A percentile compares a stretch with the other conserved stretches of the same genome.
Conservation (phyloP, 23 red algal genomes). For the Gracilariopsis chorda region DNA sequence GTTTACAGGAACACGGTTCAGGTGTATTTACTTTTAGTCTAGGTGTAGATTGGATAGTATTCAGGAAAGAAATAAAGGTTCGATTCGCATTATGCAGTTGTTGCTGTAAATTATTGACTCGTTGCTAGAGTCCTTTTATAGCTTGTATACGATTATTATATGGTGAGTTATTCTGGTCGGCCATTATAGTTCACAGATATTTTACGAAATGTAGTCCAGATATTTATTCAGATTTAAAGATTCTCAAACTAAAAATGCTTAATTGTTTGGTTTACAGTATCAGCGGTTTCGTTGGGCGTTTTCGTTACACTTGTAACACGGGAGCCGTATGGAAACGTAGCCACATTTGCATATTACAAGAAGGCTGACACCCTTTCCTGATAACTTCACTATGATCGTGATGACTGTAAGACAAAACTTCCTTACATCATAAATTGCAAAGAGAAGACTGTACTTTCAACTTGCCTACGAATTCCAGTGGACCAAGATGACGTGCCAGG, state of each 20-base stretch:
- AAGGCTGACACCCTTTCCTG: neutral
- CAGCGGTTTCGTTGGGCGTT: neutral
- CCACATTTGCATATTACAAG: neutral
- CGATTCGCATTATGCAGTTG: neutral
- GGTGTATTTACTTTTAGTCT: neutral
- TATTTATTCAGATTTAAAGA: too few species aligned
- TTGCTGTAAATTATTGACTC: neutral
- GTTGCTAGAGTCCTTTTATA: neutral
- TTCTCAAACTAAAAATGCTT: neutral
- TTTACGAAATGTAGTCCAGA: too few species aligned
- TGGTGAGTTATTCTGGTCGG: neutral
- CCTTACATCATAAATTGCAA: too few species aligned
- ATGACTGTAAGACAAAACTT: neutral
- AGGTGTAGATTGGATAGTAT: neutral
- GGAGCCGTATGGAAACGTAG: neutral
- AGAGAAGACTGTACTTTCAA: too few species aligned
- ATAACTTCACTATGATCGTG: neutral
- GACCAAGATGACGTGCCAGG: too few species aligned
- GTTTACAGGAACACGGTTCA: neutral
- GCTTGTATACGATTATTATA: neutral
- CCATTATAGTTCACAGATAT: too few species aligned
- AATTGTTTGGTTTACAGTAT: neutral
- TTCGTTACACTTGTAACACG: neutral
- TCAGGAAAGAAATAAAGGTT: neutral
- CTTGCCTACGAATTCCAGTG: too few species aligned